Evolutionary conservation across 83 land plant species (phyloP).

Genomic region (Picea abies): DNA sequence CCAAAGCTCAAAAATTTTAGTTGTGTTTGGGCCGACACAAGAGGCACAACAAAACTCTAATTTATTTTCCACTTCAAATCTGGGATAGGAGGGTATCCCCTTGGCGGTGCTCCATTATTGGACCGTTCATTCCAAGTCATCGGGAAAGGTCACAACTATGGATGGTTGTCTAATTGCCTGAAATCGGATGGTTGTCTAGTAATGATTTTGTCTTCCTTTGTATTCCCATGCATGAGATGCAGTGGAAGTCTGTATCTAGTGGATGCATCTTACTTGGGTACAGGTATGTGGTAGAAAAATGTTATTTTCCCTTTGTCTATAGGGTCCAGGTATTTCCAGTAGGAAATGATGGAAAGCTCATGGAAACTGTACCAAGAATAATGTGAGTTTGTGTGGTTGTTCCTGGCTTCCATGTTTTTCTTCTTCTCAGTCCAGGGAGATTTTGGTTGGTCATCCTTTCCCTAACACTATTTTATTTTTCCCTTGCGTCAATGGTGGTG

Average conservation of each 20-base stretch:
- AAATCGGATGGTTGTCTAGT: no score
- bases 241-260: conserved; percentile 12
- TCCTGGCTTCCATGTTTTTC: conserved; percentile 76
- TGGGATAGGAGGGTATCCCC: no score
- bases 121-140: no score
- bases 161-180: no score
- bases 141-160: no score
- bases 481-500: conserved; percentile 78
- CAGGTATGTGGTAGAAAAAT: conserved; percentile 89
- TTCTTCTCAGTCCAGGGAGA: conserved; percentile 87
- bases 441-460: conserved; percentile 81
- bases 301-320: conserved; percentile 82
- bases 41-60: no score
- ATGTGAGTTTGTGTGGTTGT: conserved; percentile 77
- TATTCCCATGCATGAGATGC: no score
- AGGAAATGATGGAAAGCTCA: conserved; percentile 86
- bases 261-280: conserved; percentile 84
- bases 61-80: no score
- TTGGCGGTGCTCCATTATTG: no score
- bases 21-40: no score
- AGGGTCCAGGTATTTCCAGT: conserved; percentile 79
- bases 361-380: conserved; percentile 75
- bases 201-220: no score
- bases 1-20: no score
- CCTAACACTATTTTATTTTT: conserved; percentile 72